Evolutionary conservation across 768 basidiomycete genomes (phyloP), one percentile per base, ranked within the genome.

Genomic region (Pleurotus salmoneostramineus): DNA sequence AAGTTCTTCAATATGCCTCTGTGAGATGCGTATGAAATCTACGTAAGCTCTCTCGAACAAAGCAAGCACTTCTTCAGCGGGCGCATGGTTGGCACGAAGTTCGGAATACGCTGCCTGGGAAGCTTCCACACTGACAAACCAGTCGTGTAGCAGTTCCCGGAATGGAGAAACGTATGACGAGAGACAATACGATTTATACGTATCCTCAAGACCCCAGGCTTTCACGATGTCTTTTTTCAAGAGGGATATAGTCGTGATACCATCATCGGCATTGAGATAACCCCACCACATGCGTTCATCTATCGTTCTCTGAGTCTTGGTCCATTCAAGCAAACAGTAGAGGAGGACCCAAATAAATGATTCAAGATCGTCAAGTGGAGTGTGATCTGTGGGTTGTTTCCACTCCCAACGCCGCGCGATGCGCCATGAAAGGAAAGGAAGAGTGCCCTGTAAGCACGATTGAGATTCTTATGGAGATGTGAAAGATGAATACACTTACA

Each of bases 291-390:
- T 27, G 10, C 27, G 11, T 51, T 51, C 50, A n/a, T 11, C 15
- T 36, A 6, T 11, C 14, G 32, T 51, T 27, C 21, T 27, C 50
- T n/a, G n/a, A n/a, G 15, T 34, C 14, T 32, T 32, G 15, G 50
- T 12, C 34, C 31, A 34, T 15, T 56, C 32, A 5, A 60, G 55
- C n/a, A 56, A 46, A 15, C 10, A 33, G 44, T 55, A 59, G 21
- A 59, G 27, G 51, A 59, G 58, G 11, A 59, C 58, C 58, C 58
- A 59, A 10, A 55, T 40, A 21, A 59, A 59, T 32, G 51, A 55
- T 36, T 59, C 58, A 27, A 59, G 50, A 21, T 59, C 58, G 43
- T 59, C 58, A n/a, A 59, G 45, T 27, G 58, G 50, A 2, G 58
- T 56, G 31, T 59, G 58, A 52, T 34, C 17, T 10, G 27, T 27